Percentiles rank a stretch among this genome's conserved stretches.
phyloP scores from a whole-genome alignment of 2,329 filamentous ascomycete species.

The Chaetomium sp. region DNA sequence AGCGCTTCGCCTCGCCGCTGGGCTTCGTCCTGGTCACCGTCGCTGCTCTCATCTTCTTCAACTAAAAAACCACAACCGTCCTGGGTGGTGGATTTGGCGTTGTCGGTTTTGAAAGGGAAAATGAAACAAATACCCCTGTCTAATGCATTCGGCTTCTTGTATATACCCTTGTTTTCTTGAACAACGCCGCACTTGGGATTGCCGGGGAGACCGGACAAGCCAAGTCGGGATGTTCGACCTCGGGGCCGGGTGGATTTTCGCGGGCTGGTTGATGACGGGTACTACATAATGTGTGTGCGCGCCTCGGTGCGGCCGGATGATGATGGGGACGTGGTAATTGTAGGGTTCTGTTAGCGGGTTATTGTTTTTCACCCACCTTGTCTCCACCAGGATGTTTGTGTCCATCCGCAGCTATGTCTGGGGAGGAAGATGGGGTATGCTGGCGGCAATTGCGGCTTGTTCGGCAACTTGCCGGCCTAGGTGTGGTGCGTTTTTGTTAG shows the following conservation, averaged over 20 bases:
- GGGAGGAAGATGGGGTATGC: not conserved
- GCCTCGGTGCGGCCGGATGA: too few species aligned
- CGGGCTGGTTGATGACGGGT: not conserved
- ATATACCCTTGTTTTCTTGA: slow-evolving; percentile 18
- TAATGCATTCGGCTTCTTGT: slow-evolving; percentile 15
- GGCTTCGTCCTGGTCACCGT: slow-evolving; percentile 35
- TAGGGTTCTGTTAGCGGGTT: too few species aligned
- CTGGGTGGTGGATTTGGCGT: slow-evolving; percentile 1
- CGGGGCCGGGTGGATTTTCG: too few species aligned
- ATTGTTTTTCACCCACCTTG: not conserved
- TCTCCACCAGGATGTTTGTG: not conserved
- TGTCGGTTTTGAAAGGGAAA: slow-evolving; percentile 1
- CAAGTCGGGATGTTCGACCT: too few species aligned
- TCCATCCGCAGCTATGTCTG: not conserved
- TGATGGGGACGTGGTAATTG: not conserved
- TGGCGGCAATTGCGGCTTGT: not conserved
- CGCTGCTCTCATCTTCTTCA: slow-evolving; percentile 37
- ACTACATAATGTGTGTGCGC: not conserved
- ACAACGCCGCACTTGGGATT: slow-evolving; percentile 6
- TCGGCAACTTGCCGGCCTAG: not conserved
- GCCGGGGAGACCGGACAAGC: not conserved
- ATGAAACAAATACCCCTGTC: not conserved
- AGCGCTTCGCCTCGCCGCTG: slow-evolving; percentile 34
- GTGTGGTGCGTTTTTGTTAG: not conserved
- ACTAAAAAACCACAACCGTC: slow-evolving; percentile 27